Evolutionary conservation across 495 filamentous ascomycete genomes (phyloP).

Genomic region (Glutinoglossum americanum): DNA sequence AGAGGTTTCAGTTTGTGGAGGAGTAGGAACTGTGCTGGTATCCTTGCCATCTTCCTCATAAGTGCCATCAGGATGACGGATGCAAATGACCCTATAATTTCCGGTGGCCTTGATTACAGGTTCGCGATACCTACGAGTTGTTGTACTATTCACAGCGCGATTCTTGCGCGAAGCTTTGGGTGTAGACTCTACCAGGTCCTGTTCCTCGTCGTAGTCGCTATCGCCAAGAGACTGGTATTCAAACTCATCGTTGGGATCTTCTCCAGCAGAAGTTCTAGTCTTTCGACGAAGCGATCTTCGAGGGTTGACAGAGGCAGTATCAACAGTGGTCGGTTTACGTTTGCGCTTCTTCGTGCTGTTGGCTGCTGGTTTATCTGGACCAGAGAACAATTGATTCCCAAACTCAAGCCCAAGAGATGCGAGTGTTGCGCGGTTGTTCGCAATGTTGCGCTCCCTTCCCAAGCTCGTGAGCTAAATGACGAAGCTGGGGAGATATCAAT

Average conservation of each 20-base stretch:
- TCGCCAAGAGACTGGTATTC: background rate
- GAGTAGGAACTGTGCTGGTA: background rate
- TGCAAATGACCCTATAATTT: background rate
- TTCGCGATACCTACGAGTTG: background rate
- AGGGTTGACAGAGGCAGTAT: background rate
- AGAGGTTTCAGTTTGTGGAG: background rate
- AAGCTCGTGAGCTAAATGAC: background rate
- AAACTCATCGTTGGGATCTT: background rate
- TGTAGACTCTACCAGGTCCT: background rate
- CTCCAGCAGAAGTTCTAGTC: background rate
- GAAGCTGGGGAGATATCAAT: background rate
- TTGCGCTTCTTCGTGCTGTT: background rate
- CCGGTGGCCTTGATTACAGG: background rate
- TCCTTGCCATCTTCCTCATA: background rate
- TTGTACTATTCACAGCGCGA: background rate
- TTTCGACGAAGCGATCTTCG: background rate
- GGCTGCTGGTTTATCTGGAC: background rate
- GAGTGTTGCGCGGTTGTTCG: slow-evolving; percentile 1
- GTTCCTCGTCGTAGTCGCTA: background rate
- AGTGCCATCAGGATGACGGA: slow-evolving; percentile 1
- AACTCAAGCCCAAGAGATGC: background rate
- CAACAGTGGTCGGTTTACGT: background rate
- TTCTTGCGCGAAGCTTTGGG: background rate
- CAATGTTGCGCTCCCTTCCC: background rate
- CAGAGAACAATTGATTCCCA: background rate